phyloP scores from a whole-genome alignment of 169 alveolate species.

The Plasmodium inui region DNA sequence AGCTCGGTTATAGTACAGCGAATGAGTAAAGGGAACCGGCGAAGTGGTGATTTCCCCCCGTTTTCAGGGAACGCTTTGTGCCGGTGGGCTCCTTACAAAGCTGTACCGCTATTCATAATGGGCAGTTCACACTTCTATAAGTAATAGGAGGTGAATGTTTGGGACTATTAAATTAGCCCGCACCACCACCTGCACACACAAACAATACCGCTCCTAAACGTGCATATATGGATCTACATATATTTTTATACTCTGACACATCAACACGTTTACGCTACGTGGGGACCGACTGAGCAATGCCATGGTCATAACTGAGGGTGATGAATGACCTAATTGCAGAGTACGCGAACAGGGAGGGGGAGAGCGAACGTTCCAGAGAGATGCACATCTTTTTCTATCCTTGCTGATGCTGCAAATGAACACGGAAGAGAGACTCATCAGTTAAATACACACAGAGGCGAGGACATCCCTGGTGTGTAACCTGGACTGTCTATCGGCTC shows the following conservation, averaged over 20 bases:
- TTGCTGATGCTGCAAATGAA: background rate
- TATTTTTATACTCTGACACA: background rate
- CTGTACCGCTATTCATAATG: background rate
- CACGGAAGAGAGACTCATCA: background rate
- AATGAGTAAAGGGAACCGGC: background rate
- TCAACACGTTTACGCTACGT: background rate
- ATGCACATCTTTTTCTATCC: background rate
- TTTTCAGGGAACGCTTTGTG: background rate
- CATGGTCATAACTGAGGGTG: background rate
- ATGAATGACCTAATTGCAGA: background rate
- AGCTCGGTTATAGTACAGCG: background rate
- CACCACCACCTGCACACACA: background rate
- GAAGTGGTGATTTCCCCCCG: background rate
- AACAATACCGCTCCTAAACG: background rate
- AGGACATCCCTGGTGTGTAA: background rate
- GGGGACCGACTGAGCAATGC: background rate
- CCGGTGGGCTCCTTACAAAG: background rate
- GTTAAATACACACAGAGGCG: background rate
- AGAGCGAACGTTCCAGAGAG: background rate
- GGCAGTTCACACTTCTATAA: background rate
- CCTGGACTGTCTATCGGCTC: background rate
- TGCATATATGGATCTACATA: background rate
- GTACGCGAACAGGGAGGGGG: background rate
- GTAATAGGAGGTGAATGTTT: background rate
- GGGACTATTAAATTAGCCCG: background rate